These are phyloP conservation scores for Myxozyma neotropica DNA, from an alignment of 805 yeast species.

Conservation along the genomic window DNA sequence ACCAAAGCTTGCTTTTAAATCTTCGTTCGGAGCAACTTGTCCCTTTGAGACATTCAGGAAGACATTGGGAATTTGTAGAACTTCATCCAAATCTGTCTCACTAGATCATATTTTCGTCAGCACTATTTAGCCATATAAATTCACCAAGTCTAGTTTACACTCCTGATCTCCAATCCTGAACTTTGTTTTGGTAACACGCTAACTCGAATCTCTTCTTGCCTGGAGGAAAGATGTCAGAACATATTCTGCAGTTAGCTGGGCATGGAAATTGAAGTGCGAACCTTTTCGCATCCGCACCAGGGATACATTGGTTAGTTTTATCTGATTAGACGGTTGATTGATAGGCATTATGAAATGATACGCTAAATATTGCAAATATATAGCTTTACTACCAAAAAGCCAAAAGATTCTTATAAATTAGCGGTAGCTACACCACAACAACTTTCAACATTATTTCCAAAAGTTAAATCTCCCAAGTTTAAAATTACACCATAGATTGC, in stretches of 20 bases:
- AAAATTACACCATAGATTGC: too few species aligned
- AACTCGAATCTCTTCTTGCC: constrained; percentile 84
- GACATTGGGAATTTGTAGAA: constrained; percentile 92
- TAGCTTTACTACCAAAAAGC: too few species aligned
- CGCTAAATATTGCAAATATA: too few species aligned
- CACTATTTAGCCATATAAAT: neutral
- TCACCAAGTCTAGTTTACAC: constrained; percentile 45
- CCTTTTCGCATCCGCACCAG: constrained; percentile 89
- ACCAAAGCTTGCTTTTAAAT: constrained; percentile 70
- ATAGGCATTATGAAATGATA: constrained; percentile 51
- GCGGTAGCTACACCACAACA: too few species aligned
- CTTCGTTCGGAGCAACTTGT: constrained; percentile 85
- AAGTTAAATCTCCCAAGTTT: too few species aligned
- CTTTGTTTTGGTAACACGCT: constrained; percentile 96
- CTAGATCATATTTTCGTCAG: constrained; percentile 29
- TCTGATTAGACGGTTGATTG: constrained; percentile 86
- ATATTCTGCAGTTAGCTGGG: neutral
- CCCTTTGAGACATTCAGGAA: constrained; percentile 93
- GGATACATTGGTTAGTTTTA: constrained; percentile 90
- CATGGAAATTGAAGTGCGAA: constrained; percentile 9
- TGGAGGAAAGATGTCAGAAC: neutral
- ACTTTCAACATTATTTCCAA: too few species aligned
- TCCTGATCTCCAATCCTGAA: constrained; percentile 88
- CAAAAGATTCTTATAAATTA: too few species aligned
- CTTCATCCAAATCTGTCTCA: constrained; percentile 94